Conservation (phyloP, 1,284 basidiomycete species). For the Moesziomyces antarcticus region DNA sequence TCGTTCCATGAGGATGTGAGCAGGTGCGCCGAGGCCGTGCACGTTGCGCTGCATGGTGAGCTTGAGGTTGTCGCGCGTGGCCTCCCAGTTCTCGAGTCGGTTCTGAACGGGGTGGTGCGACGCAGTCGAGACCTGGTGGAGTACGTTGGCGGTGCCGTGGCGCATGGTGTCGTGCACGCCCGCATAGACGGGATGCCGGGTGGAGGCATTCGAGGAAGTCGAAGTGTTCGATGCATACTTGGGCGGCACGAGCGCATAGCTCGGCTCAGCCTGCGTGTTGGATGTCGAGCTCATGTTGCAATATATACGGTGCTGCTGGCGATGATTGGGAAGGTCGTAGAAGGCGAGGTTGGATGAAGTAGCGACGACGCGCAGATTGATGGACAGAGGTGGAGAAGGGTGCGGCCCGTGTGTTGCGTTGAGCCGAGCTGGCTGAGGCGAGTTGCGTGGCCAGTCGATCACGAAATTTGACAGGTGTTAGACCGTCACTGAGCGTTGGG, state of each 20-base stretch:
- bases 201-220: constrained; percentile 38
- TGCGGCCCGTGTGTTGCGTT: background rate
- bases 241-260: constrained; percentile 53
- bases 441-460: constrained; percentile 1
- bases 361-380: background rate
- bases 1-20: constrained; percentile 91
- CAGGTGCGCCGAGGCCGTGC: constrained; percentile 87
- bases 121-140: constrained; percentile 47
- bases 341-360: background rate
- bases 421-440: no score
- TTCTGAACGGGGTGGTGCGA: constrained; percentile 62
- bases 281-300: constrained; percentile 23
- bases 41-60: constrained; percentile 85
- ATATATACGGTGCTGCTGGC: background rate
- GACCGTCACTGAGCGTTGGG: no score
- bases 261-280: constrained; percentile 28
- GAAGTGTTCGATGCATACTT: constrained; percentile 26
- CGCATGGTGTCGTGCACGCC: constrained; percentile 66
- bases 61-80: constrained; percentile 87
- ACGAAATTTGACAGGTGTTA: no score
- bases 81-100: constrained; percentile 76
- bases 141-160: constrained; percentile 55
- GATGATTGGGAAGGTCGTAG: background rate
- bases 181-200: constrained; percentile 57
- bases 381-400: background rate